Evolutionary conservation across 768 basidiomycete species (phyloP).

Genomic region (Leccinum longicurvipes): DNA sequence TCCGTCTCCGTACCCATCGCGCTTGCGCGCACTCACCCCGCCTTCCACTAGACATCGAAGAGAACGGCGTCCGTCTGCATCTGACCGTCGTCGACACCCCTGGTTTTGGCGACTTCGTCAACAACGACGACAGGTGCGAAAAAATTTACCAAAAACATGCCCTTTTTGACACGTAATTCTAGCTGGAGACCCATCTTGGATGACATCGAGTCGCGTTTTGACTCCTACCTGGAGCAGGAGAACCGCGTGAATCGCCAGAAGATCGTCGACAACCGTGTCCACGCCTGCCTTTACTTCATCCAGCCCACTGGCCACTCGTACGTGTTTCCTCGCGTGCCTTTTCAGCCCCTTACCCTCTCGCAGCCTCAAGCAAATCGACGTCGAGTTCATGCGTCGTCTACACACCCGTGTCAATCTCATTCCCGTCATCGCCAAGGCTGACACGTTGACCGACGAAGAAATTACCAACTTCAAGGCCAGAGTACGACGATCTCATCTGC

Average conservation of each 20-base stretch:
- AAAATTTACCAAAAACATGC: constrained; percentile 6
- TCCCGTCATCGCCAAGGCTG: constrained; percentile 97
- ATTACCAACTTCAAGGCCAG: constrained; percentile 89
- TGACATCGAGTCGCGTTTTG: constrained; percentile 97
- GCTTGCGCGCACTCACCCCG: constrained; percentile 12
- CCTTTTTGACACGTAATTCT: constrained; percentile 17
- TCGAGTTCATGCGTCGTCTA: constrained; percentile 97
- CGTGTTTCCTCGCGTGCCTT: constrained; percentile 27
- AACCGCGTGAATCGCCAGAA: constrained; percentile 96
- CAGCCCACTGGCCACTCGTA: constrained; percentile 98
- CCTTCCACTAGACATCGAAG: constrained; percentile 83
- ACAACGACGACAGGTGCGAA: constrained; percentile 92
- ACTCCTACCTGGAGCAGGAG: constrained; percentile 97
- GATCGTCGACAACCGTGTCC: constrained; percentile 94
- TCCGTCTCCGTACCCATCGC: constrained; percentile 32
- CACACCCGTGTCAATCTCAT: constrained; percentile 98
- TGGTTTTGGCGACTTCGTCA: constrained; percentile 98
- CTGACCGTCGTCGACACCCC: constrained; percentile 99
- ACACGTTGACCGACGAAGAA: constrained; percentile 97
- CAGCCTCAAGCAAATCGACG: constrained; percentile 95
- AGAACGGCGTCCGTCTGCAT: constrained; percentile 94
- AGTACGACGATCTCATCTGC: constrained; percentile 41
- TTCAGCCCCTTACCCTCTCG: background rate
- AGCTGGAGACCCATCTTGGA: constrained; percentile 99
- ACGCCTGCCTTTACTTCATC: constrained; percentile 98